These are phyloP conservation scores for Coemansia furcata DNA, from an alignment of 192 early-diverging fungal species.

Conservation along the genomic window DNA sequence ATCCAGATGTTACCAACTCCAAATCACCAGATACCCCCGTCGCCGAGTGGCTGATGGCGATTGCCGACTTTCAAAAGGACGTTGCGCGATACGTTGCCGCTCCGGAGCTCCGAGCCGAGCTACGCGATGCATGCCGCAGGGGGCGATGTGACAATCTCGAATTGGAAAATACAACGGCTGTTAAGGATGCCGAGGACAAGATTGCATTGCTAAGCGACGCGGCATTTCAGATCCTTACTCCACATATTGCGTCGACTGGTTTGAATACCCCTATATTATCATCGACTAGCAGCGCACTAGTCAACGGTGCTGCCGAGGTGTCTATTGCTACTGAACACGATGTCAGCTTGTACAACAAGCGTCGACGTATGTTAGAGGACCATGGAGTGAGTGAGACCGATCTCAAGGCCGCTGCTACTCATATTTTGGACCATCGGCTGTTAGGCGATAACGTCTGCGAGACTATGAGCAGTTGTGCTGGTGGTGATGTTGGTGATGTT, in stretches of 20 bases:
- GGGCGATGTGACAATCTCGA: background rate
- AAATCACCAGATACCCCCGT: conserved; percentile 21
- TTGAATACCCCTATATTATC: background rate
- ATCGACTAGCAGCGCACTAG: background rate
- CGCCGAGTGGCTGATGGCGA: conserved; percentile 39
- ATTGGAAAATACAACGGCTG: background rate
- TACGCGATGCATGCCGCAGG: background rate
- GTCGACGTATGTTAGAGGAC: background rate
- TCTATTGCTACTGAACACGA: background rate
- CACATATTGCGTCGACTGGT: background rate
- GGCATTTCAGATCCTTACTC: conserved; percentile 23
- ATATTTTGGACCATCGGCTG: background rate
- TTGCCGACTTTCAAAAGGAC: conserved; percentile 42
- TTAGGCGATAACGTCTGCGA: background rate
- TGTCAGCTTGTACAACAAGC: background rate
- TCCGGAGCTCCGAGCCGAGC: background rate
- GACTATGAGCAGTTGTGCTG: background rate
- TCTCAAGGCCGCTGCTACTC: background rate
- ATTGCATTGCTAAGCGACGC: conserved; percentile 13
- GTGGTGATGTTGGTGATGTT: background rate
- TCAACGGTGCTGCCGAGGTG: background rate
- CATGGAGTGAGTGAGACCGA: background rate
- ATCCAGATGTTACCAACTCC: background rate
- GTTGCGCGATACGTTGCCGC: conserved; percentile 28
- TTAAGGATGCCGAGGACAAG: conserved; percentile 1